Base-by-base conservation (phyloP, 2,329 filamentous ascomycete genomes). In the Juglanconis sp. region DNA sequence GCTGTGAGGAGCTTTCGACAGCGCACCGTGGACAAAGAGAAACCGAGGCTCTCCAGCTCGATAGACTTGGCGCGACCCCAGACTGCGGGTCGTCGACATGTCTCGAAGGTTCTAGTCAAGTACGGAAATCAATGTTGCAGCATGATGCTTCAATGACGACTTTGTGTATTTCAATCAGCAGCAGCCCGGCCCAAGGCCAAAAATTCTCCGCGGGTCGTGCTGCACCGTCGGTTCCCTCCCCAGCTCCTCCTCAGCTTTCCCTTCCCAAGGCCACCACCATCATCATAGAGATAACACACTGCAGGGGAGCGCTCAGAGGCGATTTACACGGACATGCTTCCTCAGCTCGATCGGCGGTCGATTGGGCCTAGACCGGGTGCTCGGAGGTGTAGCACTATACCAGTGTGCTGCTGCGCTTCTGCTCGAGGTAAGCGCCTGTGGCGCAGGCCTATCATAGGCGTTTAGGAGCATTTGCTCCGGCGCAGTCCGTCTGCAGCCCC, bases 381-480 rank as follows among this genome's bases (percentile, higher is more conserved):
- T 36, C 32, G 13, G 17, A 30, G 36, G 36, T 47, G n/a, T 24
- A 34, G 30, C 40, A 46, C 38, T 53, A 40, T 34, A 40, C 42
- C 30, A 32, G 36, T 44, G 34, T 60, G 38, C 50, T 50, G 36
- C 53, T 51, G 59, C 48, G 36, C 34, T n/a, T 55, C 40, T 13
- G 31, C 55, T 54, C 34, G 51, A 24, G n/a, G 40, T 62, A 60
- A 60, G 57, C 61, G 62, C 59, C 56, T 67, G 62, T 64, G 60
- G 63, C 67, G 63, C 67, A 66, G 65, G 65, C 71, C 71, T 70
- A 67, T 68, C 65, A 67, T 36, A 65, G 64, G 63, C 60, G 63
- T 63, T 65, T 65, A 65, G 71, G 72, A 74, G 72, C 72, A 66
- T 69, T 69, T 67, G 72, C 72, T 74, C 72, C 72, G 71, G 68